Percentiles rank a stretch among this genome's conserved stretches.
phyloP scores from a whole-genome alignment of 257 asterid species.

The Solanum pinnatisectum region DNA sequence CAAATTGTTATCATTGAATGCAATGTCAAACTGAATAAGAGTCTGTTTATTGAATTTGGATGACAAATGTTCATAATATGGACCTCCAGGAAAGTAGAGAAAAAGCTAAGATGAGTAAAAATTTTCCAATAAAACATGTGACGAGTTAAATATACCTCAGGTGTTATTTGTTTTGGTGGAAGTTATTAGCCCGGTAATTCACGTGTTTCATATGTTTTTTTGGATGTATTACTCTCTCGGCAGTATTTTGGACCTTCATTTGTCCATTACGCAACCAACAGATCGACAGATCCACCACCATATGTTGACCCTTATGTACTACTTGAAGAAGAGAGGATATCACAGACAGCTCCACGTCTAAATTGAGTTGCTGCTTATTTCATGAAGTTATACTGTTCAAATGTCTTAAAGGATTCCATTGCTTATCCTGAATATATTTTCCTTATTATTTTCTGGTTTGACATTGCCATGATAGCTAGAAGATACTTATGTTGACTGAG shows the following conservation, averaged over 20 bases:
- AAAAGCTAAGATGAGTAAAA: background rate
- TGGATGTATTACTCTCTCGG: conserved; percentile 4
- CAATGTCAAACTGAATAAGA: background rate
- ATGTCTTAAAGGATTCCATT: conserved; percentile 5
- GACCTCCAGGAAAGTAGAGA: background rate
- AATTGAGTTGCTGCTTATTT: conserved; percentile 24
- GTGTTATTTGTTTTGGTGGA: background rate
- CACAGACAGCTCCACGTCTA: conserved; percentile 52
- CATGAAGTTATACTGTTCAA: conserved; percentile 20
- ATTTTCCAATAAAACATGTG: background rate
- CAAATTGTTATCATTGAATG: background rate
- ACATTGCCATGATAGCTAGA: background rate
- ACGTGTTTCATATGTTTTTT: background rate
- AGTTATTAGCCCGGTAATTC: background rate
- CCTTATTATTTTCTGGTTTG: conserved; percentile 1
- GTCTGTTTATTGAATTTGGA: background rate
- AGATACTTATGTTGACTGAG: background rate
- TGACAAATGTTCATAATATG: background rate
- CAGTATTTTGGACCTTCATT: conserved; percentile 84
- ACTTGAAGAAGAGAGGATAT: conserved; percentile 72
- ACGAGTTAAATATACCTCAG: background rate
- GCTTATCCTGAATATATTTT: conserved; percentile 4
- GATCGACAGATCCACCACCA: conserved; percentile 29
- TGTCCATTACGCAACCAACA: conserved; percentile 48
- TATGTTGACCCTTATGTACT: conserved; percentile 72